Evolutionary conservation across 129 eudicot genomes (phyloP).

Genomic region (Cynara cardunculus): DNA sequence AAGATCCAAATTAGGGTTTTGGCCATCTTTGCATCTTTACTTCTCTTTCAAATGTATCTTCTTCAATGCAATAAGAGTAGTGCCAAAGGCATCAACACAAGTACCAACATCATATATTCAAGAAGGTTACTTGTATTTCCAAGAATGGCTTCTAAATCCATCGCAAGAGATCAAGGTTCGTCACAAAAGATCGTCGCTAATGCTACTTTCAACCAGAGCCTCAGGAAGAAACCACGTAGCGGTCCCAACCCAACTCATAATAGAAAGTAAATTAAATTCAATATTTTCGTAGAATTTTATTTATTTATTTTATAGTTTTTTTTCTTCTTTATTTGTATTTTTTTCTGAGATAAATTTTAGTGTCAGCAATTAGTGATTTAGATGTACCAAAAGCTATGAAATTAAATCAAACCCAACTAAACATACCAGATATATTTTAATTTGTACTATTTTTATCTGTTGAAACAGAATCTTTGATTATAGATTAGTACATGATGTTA

Average conservation of each 20-base stretch:
- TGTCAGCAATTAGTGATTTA: background rate
- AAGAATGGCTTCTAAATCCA: background rate
- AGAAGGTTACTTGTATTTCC: slow-evolving; percentile 22
- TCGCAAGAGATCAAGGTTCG: slow-evolving; percentile 15
- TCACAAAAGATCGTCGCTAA: background rate
- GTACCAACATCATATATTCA: slow-evolving; percentile 20
- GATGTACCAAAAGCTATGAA: background rate
- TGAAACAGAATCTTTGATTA: background rate
- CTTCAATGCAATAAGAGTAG: background rate
- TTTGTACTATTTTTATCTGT: background rate
- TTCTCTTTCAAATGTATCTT: slow-evolving; percentile 19
- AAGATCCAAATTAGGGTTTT: slow-evolving; percentile 23
- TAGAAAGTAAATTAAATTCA: slow-evolving; percentile 14
- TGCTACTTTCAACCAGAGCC: slow-evolving; percentile 16
- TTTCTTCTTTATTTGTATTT: background rate
- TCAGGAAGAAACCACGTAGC: slow-evolving; percentile 37
- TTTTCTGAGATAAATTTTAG: background rate
- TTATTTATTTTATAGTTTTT: background rate
- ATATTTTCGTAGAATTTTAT: slow-evolving; percentile 16
- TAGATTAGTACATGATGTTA: background rate
- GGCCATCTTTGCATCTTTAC: slow-evolving; percentile 23
- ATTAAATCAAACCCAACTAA: background rate
- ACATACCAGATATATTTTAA: background rate
- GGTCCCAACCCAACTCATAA: slow-evolving; percentile 39
- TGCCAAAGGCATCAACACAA: slow-evolving; percentile 11